Percentiles rank a stretch among this genome's conserved stretches.
Evolutionary conservation across 805 yeast genomes (phyloP).

Genomic region (Teunomyces kruisii): DNA sequence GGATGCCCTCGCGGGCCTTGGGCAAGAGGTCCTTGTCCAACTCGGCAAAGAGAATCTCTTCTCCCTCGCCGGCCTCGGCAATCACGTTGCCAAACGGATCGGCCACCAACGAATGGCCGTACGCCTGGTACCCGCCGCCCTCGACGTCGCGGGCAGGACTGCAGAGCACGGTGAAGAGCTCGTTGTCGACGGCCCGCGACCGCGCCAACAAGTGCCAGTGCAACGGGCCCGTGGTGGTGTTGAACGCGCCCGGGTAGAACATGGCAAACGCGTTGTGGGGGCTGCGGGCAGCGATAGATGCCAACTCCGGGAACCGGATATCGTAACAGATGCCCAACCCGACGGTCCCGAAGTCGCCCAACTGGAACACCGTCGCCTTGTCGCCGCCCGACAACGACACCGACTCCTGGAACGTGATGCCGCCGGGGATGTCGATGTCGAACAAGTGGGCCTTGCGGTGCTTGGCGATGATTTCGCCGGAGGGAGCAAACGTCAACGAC

Average conservation of each 20-base stretch:
- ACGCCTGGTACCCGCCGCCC: conserved; percentile 46
- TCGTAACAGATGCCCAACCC: conserved; percentile 90
- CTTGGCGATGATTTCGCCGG: conserved; percentile 77
- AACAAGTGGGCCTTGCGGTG: conserved; percentile 91
- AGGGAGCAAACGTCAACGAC: conserved; percentile 55
- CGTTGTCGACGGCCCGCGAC: conserved; percentile 74
- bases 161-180: conserved; percentile 70
- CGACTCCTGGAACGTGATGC: conserved; percentile 85
- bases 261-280: conserved; percentile 66
- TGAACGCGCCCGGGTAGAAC: conserved; percentile 84
- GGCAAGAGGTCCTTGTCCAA: conserved; percentile 40
- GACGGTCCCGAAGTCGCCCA: conserved; percentile 63
- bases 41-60: conserved; percentile 43
- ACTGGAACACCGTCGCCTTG: conserved; percentile 73
- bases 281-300: conserved; percentile 63
- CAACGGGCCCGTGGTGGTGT: conserved; percentile 80
- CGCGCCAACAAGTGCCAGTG: conserved; percentile 80
- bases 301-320: conserved; percentile 77
- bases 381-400: conserved; percentile 73
- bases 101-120: conserved; percentile 45
- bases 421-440: conserved; percentile 89
- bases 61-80: conserved; percentile 48
- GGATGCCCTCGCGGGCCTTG: conserved; percentile 41
- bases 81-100: conserved; percentile 43
- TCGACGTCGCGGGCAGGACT: conserved; percentile 80